Evolutionary conservation across 495 filamentous ascomycete species (phyloP), one percentile per base, ranked within the genome.

Genomic region (Cercophora samala): DNA sequence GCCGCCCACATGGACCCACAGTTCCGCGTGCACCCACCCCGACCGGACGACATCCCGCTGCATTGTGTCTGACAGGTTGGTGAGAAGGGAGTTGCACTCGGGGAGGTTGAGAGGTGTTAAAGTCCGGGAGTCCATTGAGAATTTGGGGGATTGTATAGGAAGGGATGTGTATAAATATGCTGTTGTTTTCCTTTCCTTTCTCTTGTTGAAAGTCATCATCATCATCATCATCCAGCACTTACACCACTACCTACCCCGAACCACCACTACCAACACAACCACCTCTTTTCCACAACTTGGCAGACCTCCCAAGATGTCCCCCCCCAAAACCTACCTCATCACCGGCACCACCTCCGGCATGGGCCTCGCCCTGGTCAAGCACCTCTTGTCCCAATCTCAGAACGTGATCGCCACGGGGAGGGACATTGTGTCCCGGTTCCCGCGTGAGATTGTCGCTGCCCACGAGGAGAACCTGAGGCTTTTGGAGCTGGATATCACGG

Each of bases 341-440:
- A 76, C 70, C n/a, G 75, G 74, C 59, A 67, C 74, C 52, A 75
- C 74, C 58, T 71, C 72, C 0, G 75, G 75, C 64, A 72, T 75
- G 46, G 68, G 69, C 24, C 68, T 66, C 5, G 66, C 68, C 23
- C 75, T 86, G 5, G 74, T 80, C 52, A 69, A 76, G 6, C 60
- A 72, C 3, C 81, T 82, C n/a, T 77, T 87, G 5, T 64, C 64
- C 8, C 75, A 77, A 23, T 82, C 82, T 26, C 78, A 85, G 66
- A 72, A 75, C 17, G 84, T 87, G 15, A 78, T 86, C 56, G 85
- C 78, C 25, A 62, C 66, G 2, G 74, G 74, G 9, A 68, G 72
- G 64, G 80, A 78, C 46, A 73, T 77, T 19, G 71, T 75, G 2
- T 51, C 37, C n/a, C 64, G 66, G 4, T 74, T 78, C 9, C 68